Evolutionary conservation across 345 rosid species (phyloP).

Genomic region (Lepidium africanum): DNA sequence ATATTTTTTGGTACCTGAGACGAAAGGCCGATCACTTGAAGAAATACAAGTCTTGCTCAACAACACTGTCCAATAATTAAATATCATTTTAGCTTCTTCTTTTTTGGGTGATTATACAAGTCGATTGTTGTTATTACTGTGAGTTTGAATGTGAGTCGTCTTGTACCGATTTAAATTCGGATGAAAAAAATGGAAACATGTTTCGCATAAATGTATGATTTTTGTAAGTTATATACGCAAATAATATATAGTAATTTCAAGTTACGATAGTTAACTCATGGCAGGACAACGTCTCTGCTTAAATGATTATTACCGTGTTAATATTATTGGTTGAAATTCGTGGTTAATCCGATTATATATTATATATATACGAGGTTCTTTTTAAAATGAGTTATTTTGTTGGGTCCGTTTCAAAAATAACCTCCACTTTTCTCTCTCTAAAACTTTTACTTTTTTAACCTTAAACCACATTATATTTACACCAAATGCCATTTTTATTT

Average conservation of each 20-base stretch:
- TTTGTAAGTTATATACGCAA: background rate
- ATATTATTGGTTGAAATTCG: background rate
- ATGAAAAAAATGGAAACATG: background rate
- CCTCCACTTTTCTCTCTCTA: too few relatives aligned
- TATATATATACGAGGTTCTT: too few relatives aligned
- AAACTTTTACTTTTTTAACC: too few relatives aligned
- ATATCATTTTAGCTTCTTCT: background rate
- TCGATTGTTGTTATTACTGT: background rate
- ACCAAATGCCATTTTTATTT: too few relatives aligned
- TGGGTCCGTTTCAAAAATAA: too few relatives aligned
- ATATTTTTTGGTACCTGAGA: slow-evolving; percentile 50
- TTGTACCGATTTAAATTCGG: background rate
- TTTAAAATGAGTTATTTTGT: too few relatives aligned
- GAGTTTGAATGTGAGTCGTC: slow-evolving; percentile 2
- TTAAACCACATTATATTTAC: too few relatives aligned
- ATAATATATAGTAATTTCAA: background rate
- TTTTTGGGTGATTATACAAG: background rate
- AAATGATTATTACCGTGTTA: background rate
- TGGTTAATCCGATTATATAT: background rate
- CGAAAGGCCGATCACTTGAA: slow-evolving; percentile 54
- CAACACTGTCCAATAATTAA: slow-evolving; percentile 14
- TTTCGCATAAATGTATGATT: background rate
- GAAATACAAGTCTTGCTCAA: slow-evolving; percentile 46
- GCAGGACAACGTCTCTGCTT: background rate
- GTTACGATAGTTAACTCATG: background rate